A percentile compares a stretch with the other conserved stretches of the same genome.
phyloP scores from a whole-genome alignment of 306 rosid genomes.

The Cicer cuneatum region DNA sequence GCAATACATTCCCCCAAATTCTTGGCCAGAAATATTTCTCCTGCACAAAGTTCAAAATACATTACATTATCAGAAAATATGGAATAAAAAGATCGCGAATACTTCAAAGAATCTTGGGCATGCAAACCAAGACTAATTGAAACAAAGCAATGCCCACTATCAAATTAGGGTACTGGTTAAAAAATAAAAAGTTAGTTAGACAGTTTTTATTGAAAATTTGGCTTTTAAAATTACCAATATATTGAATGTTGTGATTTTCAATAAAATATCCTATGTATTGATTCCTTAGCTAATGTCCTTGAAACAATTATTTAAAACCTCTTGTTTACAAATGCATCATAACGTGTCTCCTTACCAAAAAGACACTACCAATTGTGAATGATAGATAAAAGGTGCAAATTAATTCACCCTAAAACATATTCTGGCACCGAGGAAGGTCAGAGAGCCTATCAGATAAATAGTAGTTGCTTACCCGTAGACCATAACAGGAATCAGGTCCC shows the following conservation, averaged over 20 bases:
- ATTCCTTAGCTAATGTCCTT: not conserved
- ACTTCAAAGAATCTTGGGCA: not conserved
- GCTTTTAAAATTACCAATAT: not conserved
- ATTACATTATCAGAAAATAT: slow-evolving; percentile 29
- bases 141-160: not conserved
- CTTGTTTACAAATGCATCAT: slow-evolving; percentile 32
- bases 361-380: not conserved
- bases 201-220: not conserved
- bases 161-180: not conserved
- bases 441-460: slow-evolving; percentile 27
- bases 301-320: slow-evolving; percentile 25
- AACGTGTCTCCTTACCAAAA: not conserved
- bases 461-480: slow-evolving; percentile 83
- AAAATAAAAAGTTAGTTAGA: not conserved
- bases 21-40: slow-evolving; percentile 98
- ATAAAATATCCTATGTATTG: not conserved
- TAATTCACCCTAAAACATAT: slow-evolving; percentile 16
- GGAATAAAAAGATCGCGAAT: slow-evolving; percentile 8
- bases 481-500: slow-evolving; percentile 99
- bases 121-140: slow-evolving; percentile 28
- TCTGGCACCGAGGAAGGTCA: slow-evolving; percentile 9
- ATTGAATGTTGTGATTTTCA: slow-evolving; percentile 1
- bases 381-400: slow-evolving; percentile 21
- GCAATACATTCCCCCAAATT: slow-evolving; percentile 99
- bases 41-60: slow-evolving; percentile 60